Evolutionary conservation across 169 alveolate genomes (phyloP).

Genomic region (Cryptosporidium canis): DNA sequence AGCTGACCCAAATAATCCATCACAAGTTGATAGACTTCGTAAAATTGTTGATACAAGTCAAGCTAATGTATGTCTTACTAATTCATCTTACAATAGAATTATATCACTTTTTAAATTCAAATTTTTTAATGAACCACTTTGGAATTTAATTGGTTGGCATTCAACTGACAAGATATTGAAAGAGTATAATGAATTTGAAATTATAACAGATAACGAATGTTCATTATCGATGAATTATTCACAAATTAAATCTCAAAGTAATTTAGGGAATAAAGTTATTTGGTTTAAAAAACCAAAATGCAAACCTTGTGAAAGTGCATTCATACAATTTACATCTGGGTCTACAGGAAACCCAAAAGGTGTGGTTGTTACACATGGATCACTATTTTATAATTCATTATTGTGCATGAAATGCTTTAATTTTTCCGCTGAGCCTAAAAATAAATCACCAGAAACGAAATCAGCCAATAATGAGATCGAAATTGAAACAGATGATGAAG

Average conservation of each 20-base stretch:
- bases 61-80: slow-evolving; percentile 41
- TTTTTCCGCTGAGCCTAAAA: slow-evolving; percentile 73
- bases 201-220: not conserved
- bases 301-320: slow-evolving; percentile 29
- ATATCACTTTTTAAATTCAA: slow-evolving; percentile 48
- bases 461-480: not conserved
- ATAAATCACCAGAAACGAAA: not conserved
- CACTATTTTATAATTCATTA: slow-evolving; percentile 77
- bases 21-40: slow-evolving; percentile 55
- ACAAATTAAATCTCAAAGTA: not conserved
- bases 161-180: slow-evolving; percentile 55
- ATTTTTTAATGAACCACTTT: slow-evolving; percentile 67
- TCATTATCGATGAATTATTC: not conserved
- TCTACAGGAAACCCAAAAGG: slow-evolving; percentile 80
- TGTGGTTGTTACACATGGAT: slow-evolving; percentile 79
- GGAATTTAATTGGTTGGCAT: slow-evolving; percentile 46
- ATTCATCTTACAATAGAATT: slow-evolving; percentile 42
- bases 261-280: not conserved
- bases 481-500: not conserved
- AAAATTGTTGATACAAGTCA: slow-evolving; percentile 63
- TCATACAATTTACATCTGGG: slow-evolving; percentile 81
- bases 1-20: slow-evolving; percentile 70
- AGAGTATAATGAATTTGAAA: slow-evolving; percentile 3
- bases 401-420: slow-evolving; percentile 76
- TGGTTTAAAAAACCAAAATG: slow-evolving; percentile 39